Evolutionary conservation across 176 grass and related monocot species (phyloP).

Genomic region (Ampelocalamus luodianensis): DNA sequence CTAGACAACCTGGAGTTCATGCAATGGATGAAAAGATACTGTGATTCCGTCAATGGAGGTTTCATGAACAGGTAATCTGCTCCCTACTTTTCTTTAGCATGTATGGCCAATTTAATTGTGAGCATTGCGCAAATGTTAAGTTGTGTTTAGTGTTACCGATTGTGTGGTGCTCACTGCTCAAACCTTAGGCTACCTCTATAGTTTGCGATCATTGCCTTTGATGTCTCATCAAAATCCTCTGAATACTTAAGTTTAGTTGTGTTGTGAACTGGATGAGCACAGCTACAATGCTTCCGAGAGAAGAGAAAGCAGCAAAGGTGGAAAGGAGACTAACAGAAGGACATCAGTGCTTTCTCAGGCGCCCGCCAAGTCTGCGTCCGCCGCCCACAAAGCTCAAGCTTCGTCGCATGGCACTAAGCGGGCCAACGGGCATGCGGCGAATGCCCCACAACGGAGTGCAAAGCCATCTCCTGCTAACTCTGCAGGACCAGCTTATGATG

Average conservation of each 20-base stretch:
- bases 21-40: constrained; percentile 97
- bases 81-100: neutral
- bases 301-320: constrained; percentile 85
- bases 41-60: constrained; percentile 73
- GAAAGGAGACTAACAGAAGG: constrained; percentile 91
- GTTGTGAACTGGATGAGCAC: neutral
- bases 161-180: neutral
- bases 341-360: constrained; percentile 59
- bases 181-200: neutral
- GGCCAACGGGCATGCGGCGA: constrained; percentile 49
- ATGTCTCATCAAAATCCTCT: neutral
- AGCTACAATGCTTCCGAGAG: constrained; percentile 90
- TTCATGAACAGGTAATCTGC: constrained; percentile 59
- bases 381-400: constrained; percentile 55
- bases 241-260: neutral
- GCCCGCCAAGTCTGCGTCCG: constrained; percentile 49
- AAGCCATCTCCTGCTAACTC: constrained; percentile 54
- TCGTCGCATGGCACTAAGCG: constrained; percentile 53
- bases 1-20: constrained; percentile 97
- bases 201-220: neutral
- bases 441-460: constrained; percentile 47
- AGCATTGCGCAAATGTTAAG: neutral
- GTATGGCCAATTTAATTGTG: neutral
- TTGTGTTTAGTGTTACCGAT: neutral
- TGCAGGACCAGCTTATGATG: constrained; percentile 64